Evolutionary conservation across 2,329 filamentous ascomycete genomes (phyloP).

Genomic region (Chaetomiaceae sp.): DNA sequence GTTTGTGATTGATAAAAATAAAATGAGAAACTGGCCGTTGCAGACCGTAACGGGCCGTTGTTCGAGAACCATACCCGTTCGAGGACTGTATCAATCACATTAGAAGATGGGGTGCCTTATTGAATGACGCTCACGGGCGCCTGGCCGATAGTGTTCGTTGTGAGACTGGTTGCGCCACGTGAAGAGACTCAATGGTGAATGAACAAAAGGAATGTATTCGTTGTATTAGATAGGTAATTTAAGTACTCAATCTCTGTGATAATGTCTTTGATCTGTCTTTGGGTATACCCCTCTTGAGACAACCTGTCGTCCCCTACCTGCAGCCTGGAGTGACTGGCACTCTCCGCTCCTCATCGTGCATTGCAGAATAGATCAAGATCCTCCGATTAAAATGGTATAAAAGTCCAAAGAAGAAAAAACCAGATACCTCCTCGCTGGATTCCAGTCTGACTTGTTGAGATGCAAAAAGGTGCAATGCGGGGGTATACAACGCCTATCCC

Average conservation of each 20-base stretch:
- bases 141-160: no score
- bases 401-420: background rate
- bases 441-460: slow-evolving; percentile 11
- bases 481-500: slow-evolving; percentile 23
- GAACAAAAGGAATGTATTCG: slow-evolving; percentile 6
- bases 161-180: background rate
- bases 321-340: no score
- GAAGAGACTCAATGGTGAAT: background rate
- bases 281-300: background rate
- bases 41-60: no score
- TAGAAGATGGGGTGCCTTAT: no score
- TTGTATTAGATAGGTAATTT: slow-evolving; percentile 8
- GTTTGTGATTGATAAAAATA: no score
- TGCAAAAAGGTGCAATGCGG: slow-evolving; percentile 11
- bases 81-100: no score
- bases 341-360: background rate
- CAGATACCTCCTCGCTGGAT: slow-evolving; percentile 2
- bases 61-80: no score
- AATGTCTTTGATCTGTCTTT: background rate
- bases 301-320: no score
- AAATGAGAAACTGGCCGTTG: no score
- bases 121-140: no score
- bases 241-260: background rate
- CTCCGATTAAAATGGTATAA: slow-evolving; percentile 2
- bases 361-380: background rate